A percentile compares a stretch with the other conserved stretches of the same genome.
phyloP scores from a whole-genome alignment of 495 filamentous ascomycete species.

The Lindgomyces ingoldianus region DNA sequence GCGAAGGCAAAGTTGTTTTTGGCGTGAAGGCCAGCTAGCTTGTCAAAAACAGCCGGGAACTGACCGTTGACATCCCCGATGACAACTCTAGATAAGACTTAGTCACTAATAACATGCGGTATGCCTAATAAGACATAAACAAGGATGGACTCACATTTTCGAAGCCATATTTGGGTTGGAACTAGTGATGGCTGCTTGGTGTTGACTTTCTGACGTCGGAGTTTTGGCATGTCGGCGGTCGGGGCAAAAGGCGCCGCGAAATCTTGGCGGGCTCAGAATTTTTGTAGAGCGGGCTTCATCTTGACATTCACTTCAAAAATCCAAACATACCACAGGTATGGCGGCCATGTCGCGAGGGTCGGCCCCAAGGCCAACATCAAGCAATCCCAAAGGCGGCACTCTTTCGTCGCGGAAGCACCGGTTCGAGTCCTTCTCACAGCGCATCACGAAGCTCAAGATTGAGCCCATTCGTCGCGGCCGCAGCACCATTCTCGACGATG shows the following conservation, averaged over 20 bases:
- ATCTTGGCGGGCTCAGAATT: constrained; percentile 20
- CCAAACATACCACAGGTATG: constrained; percentile 23
- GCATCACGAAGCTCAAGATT: constrained; percentile 90
- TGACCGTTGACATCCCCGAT: constrained; percentile 77
- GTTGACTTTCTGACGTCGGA: background rate
- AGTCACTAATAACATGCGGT: background rate
- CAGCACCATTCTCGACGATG: constrained; percentile 75
- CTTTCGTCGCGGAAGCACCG: constrained; percentile 75
- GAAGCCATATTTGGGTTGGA: constrained; percentile 55
- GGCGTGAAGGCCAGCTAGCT: constrained; percentile 71
- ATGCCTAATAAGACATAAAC: background rate
- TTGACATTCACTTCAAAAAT: background rate
- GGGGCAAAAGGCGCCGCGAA: constrained; percentile 9
- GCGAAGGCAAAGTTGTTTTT: constrained; percentile 87
- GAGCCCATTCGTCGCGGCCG: constrained; percentile 87
- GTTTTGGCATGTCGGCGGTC: background rate
- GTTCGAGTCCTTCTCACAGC: constrained; percentile 89
- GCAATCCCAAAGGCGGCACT: constrained; percentile 56
- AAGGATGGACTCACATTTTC: constrained; percentile 62
- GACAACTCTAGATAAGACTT: constrained; percentile 57
- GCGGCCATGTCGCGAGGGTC: constrained; percentile 58
- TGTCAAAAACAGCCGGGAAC: constrained; percentile 70
- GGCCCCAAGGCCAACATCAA: constrained; percentile 60
- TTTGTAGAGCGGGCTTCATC: background rate
- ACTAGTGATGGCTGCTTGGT: constrained; percentile 8